phyloP scores from a whole-genome alignment of 768 basidiomycete genomes.

The Sporobolomyces phaffii region DNA sequence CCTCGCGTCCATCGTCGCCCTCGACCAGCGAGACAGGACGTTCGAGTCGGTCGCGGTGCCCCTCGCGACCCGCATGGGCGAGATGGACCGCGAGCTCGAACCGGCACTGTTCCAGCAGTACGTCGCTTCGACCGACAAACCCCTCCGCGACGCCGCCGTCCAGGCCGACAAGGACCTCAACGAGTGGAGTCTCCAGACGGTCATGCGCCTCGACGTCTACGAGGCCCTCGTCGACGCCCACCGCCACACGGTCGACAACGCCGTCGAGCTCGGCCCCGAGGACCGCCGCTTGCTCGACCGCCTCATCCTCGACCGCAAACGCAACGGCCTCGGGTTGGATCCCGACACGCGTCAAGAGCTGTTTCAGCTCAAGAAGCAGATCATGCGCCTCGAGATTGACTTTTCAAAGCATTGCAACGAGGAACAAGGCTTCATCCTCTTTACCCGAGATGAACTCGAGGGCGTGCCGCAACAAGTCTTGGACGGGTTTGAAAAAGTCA shows the following conservation, averaged over 20 bases:
- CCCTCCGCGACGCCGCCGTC: slow-evolving; percentile 73
- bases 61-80: slow-evolving; percentile 22
- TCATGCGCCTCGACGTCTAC: slow-evolving; percentile 70
- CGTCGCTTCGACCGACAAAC: slow-evolving; percentile 61
- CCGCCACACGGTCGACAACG: slow-evolving; percentile 61
- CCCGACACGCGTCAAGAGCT: not conserved
- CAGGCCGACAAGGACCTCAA: slow-evolving; percentile 64
- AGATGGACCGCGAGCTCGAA: slow-evolving; percentile 15
- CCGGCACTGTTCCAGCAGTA: slow-evolving; percentile 68
- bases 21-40: slow-evolving; percentile 30
- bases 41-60: slow-evolving; percentile 38
- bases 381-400: slow-evolving; percentile 68
- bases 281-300: slow-evolving; percentile 74
- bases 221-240: slow-evolving; percentile 62
- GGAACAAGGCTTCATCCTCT: slow-evolving; percentile 57
- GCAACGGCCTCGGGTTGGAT: slow-evolving; percentile 69
- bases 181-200: slow-evolving; percentile 22
- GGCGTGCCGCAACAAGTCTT: slow-evolving; percentile 75
- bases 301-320: slow-evolving; percentile 70
- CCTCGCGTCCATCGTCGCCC: slow-evolving; percentile 28
- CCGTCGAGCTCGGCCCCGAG: slow-evolving; percentile 58
- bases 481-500: slow-evolving; percentile 66
- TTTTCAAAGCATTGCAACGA: slow-evolving; percentile 89
- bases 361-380: slow-evolving; percentile 61
- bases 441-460: slow-evolving; percentile 57